phyloP scores from a whole-genome alignment of 179 eudicot genomes.

The Heliamphora pulchella region DNA sequence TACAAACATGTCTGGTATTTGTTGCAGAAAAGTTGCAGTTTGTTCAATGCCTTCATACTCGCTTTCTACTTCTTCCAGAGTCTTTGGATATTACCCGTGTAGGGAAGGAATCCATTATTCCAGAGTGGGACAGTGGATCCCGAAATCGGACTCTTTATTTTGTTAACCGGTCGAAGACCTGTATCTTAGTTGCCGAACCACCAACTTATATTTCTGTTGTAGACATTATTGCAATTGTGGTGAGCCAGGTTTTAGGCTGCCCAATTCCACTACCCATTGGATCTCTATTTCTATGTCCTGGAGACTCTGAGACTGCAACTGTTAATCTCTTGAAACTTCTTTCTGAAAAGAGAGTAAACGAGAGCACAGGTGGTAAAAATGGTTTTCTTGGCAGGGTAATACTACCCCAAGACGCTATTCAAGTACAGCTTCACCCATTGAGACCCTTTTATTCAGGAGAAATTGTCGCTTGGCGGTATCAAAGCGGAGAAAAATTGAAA shows the following conservation, averaged over 20 bases:
- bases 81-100: constrained; percentile 60
- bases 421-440: constrained; percentile 84
- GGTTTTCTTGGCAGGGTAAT: constrained; percentile 62
- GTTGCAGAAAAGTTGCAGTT: constrained; percentile 66
- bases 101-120: constrained; percentile 46
- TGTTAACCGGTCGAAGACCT: constrained; percentile 42
- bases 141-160: constrained; percentile 68
- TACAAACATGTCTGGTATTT: constrained; percentile 36
- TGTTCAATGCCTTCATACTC: constrained; percentile 66
- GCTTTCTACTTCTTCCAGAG: constrained; percentile 70
- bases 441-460: constrained; percentile 92
- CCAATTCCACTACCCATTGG: constrained; percentile 68
- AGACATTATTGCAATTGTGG: constrained; percentile 62
- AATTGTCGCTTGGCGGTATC: constrained; percentile 89
- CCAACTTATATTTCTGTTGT: constrained; percentile 66
- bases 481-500: constrained; percentile 84
- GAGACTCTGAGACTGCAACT: constrained; percentile 56
- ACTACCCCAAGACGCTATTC: constrained; percentile 77
- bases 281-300: constrained; percentile 69
- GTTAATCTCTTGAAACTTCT: constrained; percentile 57
- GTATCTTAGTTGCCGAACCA: constrained; percentile 72
- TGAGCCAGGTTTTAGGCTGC: constrained; percentile 73
- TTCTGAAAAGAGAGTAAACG: constrained; percentile 40
- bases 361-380: constrained; percentile 31
- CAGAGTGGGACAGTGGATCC: constrained; percentile 54